Conservation (phyloP, 2,329 filamentous ascomycete genomes). For the Colletotrichum magnum region DNA sequence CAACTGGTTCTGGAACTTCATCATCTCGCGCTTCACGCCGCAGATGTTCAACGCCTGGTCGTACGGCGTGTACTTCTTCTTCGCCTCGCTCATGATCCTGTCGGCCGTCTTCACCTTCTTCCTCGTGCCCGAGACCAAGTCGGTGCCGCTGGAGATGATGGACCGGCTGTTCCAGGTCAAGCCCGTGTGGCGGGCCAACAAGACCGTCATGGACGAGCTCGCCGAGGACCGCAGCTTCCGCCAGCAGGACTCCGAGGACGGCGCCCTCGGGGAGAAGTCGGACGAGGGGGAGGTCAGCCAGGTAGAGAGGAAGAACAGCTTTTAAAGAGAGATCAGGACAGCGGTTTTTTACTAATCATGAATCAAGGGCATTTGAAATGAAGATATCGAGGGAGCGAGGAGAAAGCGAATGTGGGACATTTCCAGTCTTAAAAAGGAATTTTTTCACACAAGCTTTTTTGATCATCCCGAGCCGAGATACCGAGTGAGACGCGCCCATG, state of each 20-base stretch:
- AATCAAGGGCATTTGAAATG: slow-evolving; percentile 30
- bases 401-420: too few species aligned
- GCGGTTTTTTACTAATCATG: slow-evolving; percentile 35
- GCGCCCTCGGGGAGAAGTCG: slow-evolving; percentile 47
- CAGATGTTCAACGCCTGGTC: slow-evolving; percentile 72
- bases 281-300: slow-evolving; percentile 40
- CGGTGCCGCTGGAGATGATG: slow-evolving; percentile 75
- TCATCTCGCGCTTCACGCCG: slow-evolving; percentile 76
- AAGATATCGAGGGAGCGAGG: slow-evolving; percentile 3
- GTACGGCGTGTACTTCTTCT: slow-evolving; percentile 80
- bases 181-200: slow-evolving; percentile 61
- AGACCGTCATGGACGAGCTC: slow-evolving; percentile 60
- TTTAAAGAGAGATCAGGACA: slow-evolving; percentile 23
- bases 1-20: slow-evolving; percentile 83
- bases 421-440: slow-evolving; percentile 17
- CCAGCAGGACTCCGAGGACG: slow-evolving; percentile 45
- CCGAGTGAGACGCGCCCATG: slow-evolving; percentile 20
- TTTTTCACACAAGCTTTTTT: slow-evolving; percentile 8
- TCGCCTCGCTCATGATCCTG: slow-evolving; percentile 72
- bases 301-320: slow-evolving; percentile 42
- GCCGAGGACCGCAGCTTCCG: slow-evolving; percentile 52
- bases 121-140: slow-evolving; percentile 76
- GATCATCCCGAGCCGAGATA: slow-evolving; percentile 13
- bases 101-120: slow-evolving; percentile 73
- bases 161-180: slow-evolving; percentile 71